phyloP scores from a whole-genome alignment of 148 eudicot species.

The Beta vulgaris region DNA sequence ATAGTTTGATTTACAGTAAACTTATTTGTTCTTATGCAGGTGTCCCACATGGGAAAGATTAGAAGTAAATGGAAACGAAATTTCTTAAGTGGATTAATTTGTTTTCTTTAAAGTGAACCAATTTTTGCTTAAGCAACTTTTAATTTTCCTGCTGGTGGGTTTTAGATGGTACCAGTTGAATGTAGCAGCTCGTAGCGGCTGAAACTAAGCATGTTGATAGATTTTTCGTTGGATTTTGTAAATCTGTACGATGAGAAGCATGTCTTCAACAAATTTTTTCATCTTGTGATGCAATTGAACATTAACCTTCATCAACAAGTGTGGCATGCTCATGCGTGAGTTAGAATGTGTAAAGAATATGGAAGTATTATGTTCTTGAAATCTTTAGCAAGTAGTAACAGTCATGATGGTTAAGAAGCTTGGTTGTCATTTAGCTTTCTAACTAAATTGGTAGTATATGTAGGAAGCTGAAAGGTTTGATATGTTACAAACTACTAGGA shows the following conservation, averaged over 20 bases:
- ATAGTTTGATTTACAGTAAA: not conserved
- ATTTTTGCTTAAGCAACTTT: conserved; percentile 10
- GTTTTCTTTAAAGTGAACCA: conserved; percentile 27
- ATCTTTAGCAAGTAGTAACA: too few species aligned
- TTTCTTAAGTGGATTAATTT: conserved; percentile 16
- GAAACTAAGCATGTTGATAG: conserved; percentile 77
- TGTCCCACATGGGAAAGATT: conserved; percentile 24
- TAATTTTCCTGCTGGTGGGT: conserved; percentile 29
- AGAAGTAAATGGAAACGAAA: conserved; percentile 37
- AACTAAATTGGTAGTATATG: too few species aligned
- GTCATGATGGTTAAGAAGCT: too few species aligned
- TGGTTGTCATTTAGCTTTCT: too few species aligned
- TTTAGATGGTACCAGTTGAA: conserved; percentile 67
- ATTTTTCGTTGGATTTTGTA: conserved; percentile 45
- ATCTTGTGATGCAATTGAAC: conserved; percentile 44
- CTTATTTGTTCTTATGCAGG: conserved; percentile 25
- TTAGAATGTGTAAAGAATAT: too few species aligned
- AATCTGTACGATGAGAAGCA: conserved; percentile 54
- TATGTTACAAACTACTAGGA: too few species aligned
- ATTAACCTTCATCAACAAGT: conserved; percentile 34
- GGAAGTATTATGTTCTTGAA: too few species aligned
- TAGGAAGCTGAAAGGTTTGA: too few species aligned
- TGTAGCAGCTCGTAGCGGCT: conserved; percentile 78
- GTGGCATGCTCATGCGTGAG: too few species aligned
- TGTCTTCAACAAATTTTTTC: conserved; percentile 39